Evolutionary conservation across 176 grass and related monocot species (phyloP).

Genomic region (Rhynchospora pubera): DNA sequence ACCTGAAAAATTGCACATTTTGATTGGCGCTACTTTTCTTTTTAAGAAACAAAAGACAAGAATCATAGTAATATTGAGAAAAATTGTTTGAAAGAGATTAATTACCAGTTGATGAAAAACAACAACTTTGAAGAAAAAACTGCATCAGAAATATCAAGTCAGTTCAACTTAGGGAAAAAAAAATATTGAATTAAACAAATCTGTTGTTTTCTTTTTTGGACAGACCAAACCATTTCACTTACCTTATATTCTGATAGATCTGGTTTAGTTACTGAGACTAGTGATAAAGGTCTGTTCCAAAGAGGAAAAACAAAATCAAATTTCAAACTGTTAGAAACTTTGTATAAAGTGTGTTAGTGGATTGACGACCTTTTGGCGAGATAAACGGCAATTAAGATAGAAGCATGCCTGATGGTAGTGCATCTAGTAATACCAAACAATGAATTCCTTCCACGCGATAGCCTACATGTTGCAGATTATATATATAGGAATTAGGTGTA

Average conservation of each 20-base stretch:
- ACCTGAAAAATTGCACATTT: conserved; percentile 27
- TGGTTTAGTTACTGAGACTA: not conserved
- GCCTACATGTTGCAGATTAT: conserved; percentile 16
- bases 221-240: conserved; percentile 7
- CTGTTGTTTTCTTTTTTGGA: not conserved
- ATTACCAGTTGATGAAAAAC: conserved; percentile 33
- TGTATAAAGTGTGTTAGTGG: not conserved
- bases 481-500: not conserved
- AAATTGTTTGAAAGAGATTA: not conserved
- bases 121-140: conserved; percentile 29
- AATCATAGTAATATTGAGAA: not conserved
- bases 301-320: not conserved
- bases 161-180: not conserved
- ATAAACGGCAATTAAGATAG: not conserved
- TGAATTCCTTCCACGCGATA: conserved; percentile 6
- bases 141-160: conserved; percentile 23
- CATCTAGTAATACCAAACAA: conserved; percentile 16
- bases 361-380: not conserved
- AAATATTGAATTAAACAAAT: not conserved
- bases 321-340: not conserved
- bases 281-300: conserved; percentile 13
- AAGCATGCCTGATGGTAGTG: conserved; percentile 17
- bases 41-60: not conserved
- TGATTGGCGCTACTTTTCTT: not conserved
- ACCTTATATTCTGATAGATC: conserved; percentile 20